A percentile compares a stretch with the other conserved stretches of the same genome.
Evolutionary conservation across 2,329 filamentous ascomycete genomes (phyloP).

Genomic region (Nectriaceae sp.): DNA sequence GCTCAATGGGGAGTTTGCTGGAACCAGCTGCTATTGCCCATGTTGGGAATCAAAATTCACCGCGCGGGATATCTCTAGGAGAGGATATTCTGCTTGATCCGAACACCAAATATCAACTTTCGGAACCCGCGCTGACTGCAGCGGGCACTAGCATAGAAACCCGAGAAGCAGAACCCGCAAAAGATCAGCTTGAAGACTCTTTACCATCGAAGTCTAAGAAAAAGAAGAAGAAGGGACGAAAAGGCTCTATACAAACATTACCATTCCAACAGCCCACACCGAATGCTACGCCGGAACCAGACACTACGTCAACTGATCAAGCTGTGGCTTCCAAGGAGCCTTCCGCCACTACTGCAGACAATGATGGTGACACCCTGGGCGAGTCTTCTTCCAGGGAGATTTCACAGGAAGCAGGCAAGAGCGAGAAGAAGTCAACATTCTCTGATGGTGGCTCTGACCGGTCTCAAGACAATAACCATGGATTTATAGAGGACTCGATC

Average conservation of each 20-base stretch:
- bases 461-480: too few relatives aligned
- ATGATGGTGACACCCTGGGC: slow-evolving; percentile 4
- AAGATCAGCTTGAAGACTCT: slow-evolving; percentile 3
- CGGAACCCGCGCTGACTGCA: not conserved
- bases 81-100: too few relatives aligned
- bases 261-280: slow-evolving; percentile 6
- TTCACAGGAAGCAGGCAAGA: too few relatives aligned
- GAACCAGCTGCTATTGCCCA: too few relatives aligned
- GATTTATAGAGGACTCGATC: too few relatives aligned
- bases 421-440: too few relatives aligned
- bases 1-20: too few relatives aligned
- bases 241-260: not conserved
- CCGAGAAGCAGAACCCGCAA: not conserved
- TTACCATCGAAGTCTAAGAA: slow-evolving; percentile 26
- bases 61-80: too few relatives aligned
- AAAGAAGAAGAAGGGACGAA: slow-evolving; percentile 29
- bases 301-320: slow-evolving; percentile 2
- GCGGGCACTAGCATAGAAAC: not conserved
- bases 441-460: too few relatives aligned
- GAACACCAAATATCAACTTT: too few relatives aligned
- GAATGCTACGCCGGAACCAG: slow-evolving; percentile 7
- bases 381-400: too few relatives aligned
- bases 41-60: too few relatives aligned
- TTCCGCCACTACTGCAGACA: not conserved
- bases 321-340: slow-evolving; percentile 1